Base-by-base conservation (phyloP, 192 early-diverging fungal species). In the Gryganskiella cystojenkinii region DNA sequence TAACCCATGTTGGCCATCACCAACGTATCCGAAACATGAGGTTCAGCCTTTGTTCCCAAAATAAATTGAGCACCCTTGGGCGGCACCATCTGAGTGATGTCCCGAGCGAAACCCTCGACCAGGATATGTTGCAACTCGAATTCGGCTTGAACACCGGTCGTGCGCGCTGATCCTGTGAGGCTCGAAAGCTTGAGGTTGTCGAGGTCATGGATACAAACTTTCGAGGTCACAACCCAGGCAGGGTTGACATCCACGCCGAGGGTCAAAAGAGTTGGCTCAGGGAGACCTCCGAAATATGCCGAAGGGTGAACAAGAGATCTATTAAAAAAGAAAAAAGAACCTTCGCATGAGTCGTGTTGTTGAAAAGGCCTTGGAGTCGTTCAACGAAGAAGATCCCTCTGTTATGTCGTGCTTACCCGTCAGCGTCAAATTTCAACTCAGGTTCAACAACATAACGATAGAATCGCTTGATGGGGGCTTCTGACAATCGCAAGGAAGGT, bases 1-100 rank as follows among this genome's bases (percentile, higher is more conserved):
- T 99, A 99, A 3, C 98, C 98, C 17, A 96, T 86, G 45, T 99
- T 99, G n/a, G 95, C 94, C 98, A 99, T 99, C 1, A 98, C 95
- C 45, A 98, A 95, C 4, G 96, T 99, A 66, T 97, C 98, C 1
- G 91, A 89, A 43, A 92, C 86, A 3, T 83, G 85, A 11, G 89
- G 86, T 8, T 86, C 53, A 1, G 70, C 61, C 0, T 80, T 70
- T 30, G 94, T 94, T 10, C 93, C 95, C 17, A 99, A 89, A 22
- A 92, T 84, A 46, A 97, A 93, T 76, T 99, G 96, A 13, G 95
- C 85, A 0, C 96, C 96, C 15, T 96, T 92, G 49, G 96, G 96
- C 4, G 98, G 95, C n/a, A 74, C 71, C 53, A 87, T 86, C 14
- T 70, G 82, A 20, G 80, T 80, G 2, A 83, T 71, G 49, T 99